Conservation (phyloP, 2,329 filamentous ascomycete genomes). For the Penicillium capsulatum region DNA sequence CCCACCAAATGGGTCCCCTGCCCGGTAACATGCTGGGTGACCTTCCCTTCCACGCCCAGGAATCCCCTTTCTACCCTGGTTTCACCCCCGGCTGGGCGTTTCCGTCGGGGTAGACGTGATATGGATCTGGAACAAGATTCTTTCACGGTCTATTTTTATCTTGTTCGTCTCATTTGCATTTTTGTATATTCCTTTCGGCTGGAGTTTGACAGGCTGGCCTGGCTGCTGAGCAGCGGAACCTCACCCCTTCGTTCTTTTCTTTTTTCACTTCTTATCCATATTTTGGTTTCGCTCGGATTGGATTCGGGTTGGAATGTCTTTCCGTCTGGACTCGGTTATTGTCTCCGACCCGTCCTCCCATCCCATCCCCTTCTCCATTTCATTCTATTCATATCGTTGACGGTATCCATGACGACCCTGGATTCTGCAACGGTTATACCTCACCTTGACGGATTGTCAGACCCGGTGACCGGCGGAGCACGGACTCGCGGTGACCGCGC, state of each 20-base stretch:
- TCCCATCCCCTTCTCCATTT: no score
- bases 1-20: constrained; percentile 18
- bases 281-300: not conserved
- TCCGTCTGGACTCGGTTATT: no score
- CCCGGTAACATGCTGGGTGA: constrained; percentile 24
- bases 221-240: constrained; percentile 16
- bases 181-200: no score
- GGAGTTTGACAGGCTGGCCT: constrained; percentile 2
- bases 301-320: no score
- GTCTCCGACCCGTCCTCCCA: no score
- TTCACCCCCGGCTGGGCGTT: constrained; percentile 22
- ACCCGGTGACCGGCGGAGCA: no score
- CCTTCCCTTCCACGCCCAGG: constrained; percentile 24
- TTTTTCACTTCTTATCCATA: constrained; percentile 15
- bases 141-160: constrained; percentile 8
- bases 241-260: no score
- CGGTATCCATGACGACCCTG: no score
- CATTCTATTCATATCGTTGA: no score
- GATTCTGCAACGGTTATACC: no score
- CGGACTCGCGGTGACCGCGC: no score
- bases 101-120: constrained; percentile 8
- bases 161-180: not conserved
- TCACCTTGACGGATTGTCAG: no score
- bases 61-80: constrained; percentile 15
- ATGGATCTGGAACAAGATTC: not conserved